Evolutionary conservation across 352 stramenopile genomes (phyloP), one percentile per base, ranked within the genome.

Genomic region (Blastocystis hominis): DNA sequence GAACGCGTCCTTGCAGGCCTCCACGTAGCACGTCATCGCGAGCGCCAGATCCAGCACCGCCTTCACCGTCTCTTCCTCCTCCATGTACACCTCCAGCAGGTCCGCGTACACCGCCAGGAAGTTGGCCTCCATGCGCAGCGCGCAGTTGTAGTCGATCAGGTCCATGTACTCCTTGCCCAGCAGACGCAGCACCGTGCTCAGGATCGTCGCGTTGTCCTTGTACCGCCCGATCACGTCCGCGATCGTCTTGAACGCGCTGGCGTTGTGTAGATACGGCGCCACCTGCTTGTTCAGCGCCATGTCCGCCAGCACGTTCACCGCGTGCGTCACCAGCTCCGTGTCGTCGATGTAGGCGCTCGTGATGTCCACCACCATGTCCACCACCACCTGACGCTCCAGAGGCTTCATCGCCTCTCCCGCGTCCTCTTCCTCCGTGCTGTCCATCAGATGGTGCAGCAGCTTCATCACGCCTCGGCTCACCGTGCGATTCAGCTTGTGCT

Each of bases 281-380:
- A 84, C 34, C 24, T 84, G 20, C 34, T 84, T 46, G 50, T 68
- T 84, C 44, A 15, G 7, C 50, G 62, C 72, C 50, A 84, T 46
- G 46, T 84, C 46, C 50, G n/a, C 50, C 34, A 84, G 59, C 50
- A 84, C 72, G 56, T 20, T 46, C 47, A 84, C 47, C 4, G 72
- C 72, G 20, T 63, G n/a, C 53, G 68, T 30, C 10, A 84, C 54
- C 46, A 84, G 72, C 40, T 64, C 53, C 13, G 44, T 15, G 40
- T 84, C 53, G 44, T 84, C 72, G 34, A 84, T 66, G 72, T 84
- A 84, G 24, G 66, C 53, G 36, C 47, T 47, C 20, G 68, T 84
- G 47, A 84, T 53, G 56, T 84, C 72, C 38, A 84, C 68, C 47
- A 84, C 50, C 72, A 84, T 24, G 55, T 84, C 72, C 50, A 84